A percentile compares a stretch with the other conserved stretches of the same genome.
Conservation (phyloP, 331 rosid genomes). For the Spiraea crenata region DNA sequence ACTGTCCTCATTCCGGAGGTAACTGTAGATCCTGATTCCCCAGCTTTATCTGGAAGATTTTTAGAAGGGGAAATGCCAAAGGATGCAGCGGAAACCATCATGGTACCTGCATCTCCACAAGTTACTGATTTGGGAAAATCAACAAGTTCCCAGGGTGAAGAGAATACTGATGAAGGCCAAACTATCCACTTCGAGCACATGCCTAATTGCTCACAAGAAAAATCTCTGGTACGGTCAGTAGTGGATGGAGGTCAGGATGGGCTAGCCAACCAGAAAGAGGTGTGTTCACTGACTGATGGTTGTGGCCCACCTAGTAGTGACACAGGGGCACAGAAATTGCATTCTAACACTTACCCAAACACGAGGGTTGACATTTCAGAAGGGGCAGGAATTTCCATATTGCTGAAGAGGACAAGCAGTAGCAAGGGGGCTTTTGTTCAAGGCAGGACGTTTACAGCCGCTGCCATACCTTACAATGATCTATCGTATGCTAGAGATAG, state of each 20-base stretch:
- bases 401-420: constrained; percentile 75
- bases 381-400: constrained; percentile 73
- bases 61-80: constrained; percentile 27
- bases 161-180: constrained; percentile 26
- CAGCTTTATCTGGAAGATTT: constrained; percentile 8
- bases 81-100: constrained; percentile 18
- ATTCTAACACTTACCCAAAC: constrained; percentile 26
- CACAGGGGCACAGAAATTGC: constrained; percentile 28
- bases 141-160: constrained; percentile 33
- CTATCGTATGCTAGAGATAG: constrained; percentile 61
- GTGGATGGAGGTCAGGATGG: constrained; percentile 29
- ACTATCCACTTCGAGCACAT: constrained; percentile 22
- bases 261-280: constrained; percentile 29
- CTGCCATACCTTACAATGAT: constrained; percentile 53
- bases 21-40: constrained; percentile 25
- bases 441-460: constrained; percentile 62
- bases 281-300: constrained; percentile 25
- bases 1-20: constrained; percentile 35
- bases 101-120: constrained; percentile 29
- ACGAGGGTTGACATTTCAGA: constrained; percentile 42
- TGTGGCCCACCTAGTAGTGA: constrained; percentile 19
- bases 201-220: constrained; percentile 27
- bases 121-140: constrained; percentile 30
- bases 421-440: constrained; percentile 64
- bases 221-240: constrained; percentile 27